Base-by-base conservation (phyloP, 495 filamentous ascomycete species). In the Daldinia decipiens region DNA sequence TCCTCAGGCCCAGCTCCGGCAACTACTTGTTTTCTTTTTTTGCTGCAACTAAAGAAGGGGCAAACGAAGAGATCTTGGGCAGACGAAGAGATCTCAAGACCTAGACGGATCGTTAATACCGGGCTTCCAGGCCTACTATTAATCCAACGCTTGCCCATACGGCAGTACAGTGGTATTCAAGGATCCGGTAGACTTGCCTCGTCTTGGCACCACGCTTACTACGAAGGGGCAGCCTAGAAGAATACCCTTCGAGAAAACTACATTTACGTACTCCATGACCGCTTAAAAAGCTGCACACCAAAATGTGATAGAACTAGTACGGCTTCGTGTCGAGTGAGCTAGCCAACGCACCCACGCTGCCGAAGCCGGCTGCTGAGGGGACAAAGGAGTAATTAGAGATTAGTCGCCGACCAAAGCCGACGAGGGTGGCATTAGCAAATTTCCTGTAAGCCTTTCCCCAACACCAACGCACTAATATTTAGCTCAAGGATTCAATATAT, bases 11-110 rank as follows among this genome's bases (percentile, higher is more conserved):
- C 52, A 34, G 59, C 32, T 38, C 60, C 51, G 50, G 56, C 9
- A 61, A 61, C 34, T 73, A 47, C 38, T 60, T 57, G 26, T 70
- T 59, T 47, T 64, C 56, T 31, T 71, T 78, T 70, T 31, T 77
- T 77, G 80, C 80, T 82, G 79, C 72, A 77, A 70, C 75, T 78
- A 80, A 59, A 59, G 72, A 79, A 80, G 76, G 79, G 79, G 78
- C 79, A 77, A 47, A 12, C 8, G 26, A 61, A 69, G n/a, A 56
- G 52, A 50, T 64, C 36, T 24, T 50, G n/a, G n/a, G n/a, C n/a
- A n/a, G n/a, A n/a, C n/a, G n/a, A n/a, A 69, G n/a, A 56, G 53
- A 50, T 64, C 36, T 24, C 39, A 39, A 19, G 45, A 40, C 24
- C 21, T 39, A 26, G 19, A 32, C 24, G 26, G 36, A 32, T 52